Percentiles rank a stretch among this genome's conserved stretches.
Conservation (phyloP, 2,329 filamentous ascomycete species). For the Pestalotiopsis sp. region DNA sequence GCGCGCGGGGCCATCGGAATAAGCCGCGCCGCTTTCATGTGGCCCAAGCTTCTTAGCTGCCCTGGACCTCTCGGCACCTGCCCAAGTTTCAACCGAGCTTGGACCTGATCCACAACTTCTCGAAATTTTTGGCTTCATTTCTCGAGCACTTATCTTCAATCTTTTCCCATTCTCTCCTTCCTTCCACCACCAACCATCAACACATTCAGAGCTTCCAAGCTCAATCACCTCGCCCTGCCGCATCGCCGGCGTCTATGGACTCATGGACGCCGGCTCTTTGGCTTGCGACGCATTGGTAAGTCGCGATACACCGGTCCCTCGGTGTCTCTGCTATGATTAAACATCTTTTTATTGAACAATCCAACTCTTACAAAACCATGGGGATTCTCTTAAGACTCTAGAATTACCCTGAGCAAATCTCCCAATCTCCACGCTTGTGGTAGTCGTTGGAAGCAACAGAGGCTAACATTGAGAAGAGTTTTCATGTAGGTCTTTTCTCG, state of each 20-base stretch:
- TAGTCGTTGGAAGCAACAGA: background rate
- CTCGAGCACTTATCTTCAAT: background rate
- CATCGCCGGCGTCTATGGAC: background rate
- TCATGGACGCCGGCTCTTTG: background rate
- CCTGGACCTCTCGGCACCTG: background rate
- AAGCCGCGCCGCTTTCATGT: background rate
- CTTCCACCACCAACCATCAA: background rate
- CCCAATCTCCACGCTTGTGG: background rate
- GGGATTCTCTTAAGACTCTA: slow-evolving; percentile 53
- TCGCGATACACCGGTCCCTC: slow-evolving; percentile 11
- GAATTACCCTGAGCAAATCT: slow-evolving; percentile 59
- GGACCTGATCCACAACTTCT: slow-evolving; percentile 8
- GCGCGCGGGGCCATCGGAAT: slow-evolving; percentile 2
- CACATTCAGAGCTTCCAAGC: background rate
- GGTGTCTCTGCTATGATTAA: slow-evolving; percentile 44
- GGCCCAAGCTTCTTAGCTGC: background rate
- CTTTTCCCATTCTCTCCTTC: slow-evolving; percentile 5
- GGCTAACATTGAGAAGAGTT: slow-evolving; percentile 17
- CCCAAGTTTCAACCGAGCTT: background rate
- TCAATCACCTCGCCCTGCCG: background rate
- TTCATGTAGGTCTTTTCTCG: background rate
- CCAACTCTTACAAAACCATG: slow-evolving; percentile 64
- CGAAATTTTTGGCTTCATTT: slow-evolving; percentile 17
- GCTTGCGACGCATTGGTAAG: slow-evolving; percentile 1
- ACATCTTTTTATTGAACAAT: slow-evolving; percentile 54